A percentile compares a stretch with the other conserved stretches of the same genome.
These are phyloP conservation scores for Recurvomyces mirabilis DNA, from an alignment of 495 filamentous ascomycete species.

Conservation along the genomic window DNA sequence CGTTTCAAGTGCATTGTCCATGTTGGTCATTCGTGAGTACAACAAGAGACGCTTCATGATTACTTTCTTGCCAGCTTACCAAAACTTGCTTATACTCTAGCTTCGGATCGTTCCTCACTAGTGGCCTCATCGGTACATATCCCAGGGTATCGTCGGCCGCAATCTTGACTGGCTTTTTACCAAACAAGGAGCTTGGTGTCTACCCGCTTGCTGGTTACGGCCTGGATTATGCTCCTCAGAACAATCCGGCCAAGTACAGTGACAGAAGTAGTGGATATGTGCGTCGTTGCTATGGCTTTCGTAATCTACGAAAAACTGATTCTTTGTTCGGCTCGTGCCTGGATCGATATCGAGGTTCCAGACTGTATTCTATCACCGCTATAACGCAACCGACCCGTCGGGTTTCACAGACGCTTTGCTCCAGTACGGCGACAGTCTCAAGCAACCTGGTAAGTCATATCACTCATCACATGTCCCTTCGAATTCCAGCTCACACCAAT, in stretches of 20 bases:
- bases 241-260: conserved; percentile 10
- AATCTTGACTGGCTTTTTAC: conserved; percentile 27
- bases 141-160: conserved; percentile 16
- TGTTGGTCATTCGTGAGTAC: conserved; percentile 2
- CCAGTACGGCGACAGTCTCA: conserved; percentile 21
- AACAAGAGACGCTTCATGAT: too few relatives aligned
- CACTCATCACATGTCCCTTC: not conserved
- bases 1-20: conserved; percentile 1
- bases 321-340: not conserved
- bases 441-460: conserved; percentile 19
- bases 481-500: not conserved
- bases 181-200: conserved; percentile 7
- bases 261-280: not conserved
- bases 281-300: too few relatives aligned
- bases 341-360: conserved; percentile 16
- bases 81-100: not conserved
- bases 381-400: conserved; percentile 12
- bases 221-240: conserved; percentile 24
- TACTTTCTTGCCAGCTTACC: too few relatives aligned
- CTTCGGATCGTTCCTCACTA: not conserved
- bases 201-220: conserved; percentile 10
- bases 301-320: not conserved
- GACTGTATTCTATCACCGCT: conserved; percentile 19
- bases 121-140: not conserved
- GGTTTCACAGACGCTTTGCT: conserved; percentile 22